Evolutionary conservation across 139 green algal species (phyloP).

Genomic region (Coelastrella sp.): DNA sequence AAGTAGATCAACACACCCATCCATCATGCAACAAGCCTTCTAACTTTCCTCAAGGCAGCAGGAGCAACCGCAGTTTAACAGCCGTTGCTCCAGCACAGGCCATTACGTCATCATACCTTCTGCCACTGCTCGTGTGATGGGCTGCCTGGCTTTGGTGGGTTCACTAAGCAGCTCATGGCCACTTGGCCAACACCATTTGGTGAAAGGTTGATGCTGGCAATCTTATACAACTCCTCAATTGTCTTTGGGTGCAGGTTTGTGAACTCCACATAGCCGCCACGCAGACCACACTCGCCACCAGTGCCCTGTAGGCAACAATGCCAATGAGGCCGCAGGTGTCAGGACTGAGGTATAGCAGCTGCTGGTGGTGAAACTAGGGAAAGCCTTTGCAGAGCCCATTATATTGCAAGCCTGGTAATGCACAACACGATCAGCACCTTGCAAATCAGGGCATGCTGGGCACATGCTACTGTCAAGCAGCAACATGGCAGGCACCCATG

Average conservation of each 20-base stretch:
- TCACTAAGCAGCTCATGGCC: conserved; percentile 82
- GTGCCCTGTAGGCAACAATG: conserved; percentile 51
- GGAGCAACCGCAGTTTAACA: no score
- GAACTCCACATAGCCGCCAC: conserved; percentile 90
- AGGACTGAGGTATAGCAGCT: background rate
- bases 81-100: conserved; percentile 36
- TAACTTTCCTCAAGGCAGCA: no score
- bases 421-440: no score
- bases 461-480: conserved; percentile 2
- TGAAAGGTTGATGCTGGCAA: conserved; percentile 85
- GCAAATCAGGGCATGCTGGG: no score
- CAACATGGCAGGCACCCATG: conserved; percentile 28
- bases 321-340: background rate
- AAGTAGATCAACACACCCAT: no score
- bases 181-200: conserved; percentile 87
- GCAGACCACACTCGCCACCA: conserved; percentile 82
- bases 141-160: conserved; percentile 80
- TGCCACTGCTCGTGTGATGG: conserved; percentile 59
- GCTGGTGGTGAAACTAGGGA: no score
- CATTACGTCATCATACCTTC: conserved; percentile 45
- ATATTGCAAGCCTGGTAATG: no score
- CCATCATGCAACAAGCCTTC: no score
- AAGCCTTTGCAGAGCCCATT: no score
- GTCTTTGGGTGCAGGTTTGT: conserved; percentile 85
- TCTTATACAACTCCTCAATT: conserved; percentile 90